phyloP scores from a whole-genome alignment of 345 rosid genomes.

The Zanthoxylum bungeanum region DNA sequence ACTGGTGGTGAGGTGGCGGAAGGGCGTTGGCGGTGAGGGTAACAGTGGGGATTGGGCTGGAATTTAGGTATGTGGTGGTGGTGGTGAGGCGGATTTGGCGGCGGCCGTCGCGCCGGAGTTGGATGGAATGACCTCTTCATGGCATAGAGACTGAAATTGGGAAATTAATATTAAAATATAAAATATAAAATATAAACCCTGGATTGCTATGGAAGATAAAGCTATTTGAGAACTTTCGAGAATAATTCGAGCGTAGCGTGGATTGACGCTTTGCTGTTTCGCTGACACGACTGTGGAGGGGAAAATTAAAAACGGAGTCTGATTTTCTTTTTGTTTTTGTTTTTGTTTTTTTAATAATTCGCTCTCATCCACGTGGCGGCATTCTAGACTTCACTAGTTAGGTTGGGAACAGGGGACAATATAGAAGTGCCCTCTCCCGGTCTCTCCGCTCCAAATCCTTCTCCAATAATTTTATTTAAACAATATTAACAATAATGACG shows the following conservation, averaged over 20 bases:
- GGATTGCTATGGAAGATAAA: neutral
- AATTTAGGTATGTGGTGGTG: neutral
- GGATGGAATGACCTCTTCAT: constrained; percentile 13
- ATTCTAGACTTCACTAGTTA: neutral
- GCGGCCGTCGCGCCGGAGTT: neutral
- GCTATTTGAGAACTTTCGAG: neutral
- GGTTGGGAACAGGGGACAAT: no score
- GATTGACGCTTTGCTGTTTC: no score
- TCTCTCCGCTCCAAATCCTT: no score
- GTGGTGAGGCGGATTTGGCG: neutral
- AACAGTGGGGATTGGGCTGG: neutral
- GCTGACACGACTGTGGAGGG: no score
- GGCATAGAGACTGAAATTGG: neutral
- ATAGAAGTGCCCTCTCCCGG: no score
- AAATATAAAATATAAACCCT: neutral
- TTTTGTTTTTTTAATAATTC: neutral
- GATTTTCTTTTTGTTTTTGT: neutral
- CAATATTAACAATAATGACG: no score
- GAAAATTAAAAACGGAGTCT: neutral
- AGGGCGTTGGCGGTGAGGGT: neutral
- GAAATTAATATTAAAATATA: neutral
- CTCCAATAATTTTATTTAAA: no score
- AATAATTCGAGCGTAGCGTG: neutral
- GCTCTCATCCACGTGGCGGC: neutral
- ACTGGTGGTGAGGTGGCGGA: neutral